These are phyloP conservation scores for Pichia sp. DNA, from an alignment of 1,139 yeast species.

Conservation along the genomic window DNA sequence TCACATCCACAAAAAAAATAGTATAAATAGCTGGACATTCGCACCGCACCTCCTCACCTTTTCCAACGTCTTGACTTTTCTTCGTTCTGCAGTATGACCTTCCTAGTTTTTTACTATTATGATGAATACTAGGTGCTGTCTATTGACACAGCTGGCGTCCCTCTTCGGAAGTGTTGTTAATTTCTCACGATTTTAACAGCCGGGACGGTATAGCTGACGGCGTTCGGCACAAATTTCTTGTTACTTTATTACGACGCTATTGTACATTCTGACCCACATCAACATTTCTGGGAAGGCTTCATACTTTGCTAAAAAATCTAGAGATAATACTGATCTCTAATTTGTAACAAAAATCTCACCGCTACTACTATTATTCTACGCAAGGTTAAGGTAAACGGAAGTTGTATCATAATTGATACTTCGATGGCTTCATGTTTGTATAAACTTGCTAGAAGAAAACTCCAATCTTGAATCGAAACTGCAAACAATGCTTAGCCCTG, in stretches of 20 bases:
- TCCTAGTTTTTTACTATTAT: slow-evolving; percentile 36
- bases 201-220: slow-evolving; percentile 50
- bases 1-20: too few relatives aligned
- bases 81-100: slow-evolving; percentile 27
- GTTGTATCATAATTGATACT: too few relatives aligned
- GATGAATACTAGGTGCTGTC: slow-evolving; percentile 50
- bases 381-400: slow-evolving; percentile 13
- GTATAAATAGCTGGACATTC: not conserved
- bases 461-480: not conserved
- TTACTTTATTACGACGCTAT: slow-evolving; percentile 34
- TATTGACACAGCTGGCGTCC: slow-evolving; percentile 34
- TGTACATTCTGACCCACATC: slow-evolving; percentile 27
- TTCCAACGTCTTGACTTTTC: slow-evolving; percentile 9
- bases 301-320: slow-evolving; percentile 2
- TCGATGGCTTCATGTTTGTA: slow-evolving; percentile 1
- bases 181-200: slow-evolving; percentile 15
- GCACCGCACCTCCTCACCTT: not conserved
- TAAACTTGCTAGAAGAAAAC: not conserved
- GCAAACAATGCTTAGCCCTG: not conserved
- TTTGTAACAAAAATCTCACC: too few relatives aligned
- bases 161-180: slow-evolving; percentile 33
- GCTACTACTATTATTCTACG: slow-evolving; percentile 1
- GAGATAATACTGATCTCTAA: too few relatives aligned
- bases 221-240: slow-evolving; percentile 59
- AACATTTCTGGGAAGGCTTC: slow-evolving; percentile 7